Conservation (phyloP, 495 filamentous ascomycete genomes). For the Xylaria curta region DNA sequence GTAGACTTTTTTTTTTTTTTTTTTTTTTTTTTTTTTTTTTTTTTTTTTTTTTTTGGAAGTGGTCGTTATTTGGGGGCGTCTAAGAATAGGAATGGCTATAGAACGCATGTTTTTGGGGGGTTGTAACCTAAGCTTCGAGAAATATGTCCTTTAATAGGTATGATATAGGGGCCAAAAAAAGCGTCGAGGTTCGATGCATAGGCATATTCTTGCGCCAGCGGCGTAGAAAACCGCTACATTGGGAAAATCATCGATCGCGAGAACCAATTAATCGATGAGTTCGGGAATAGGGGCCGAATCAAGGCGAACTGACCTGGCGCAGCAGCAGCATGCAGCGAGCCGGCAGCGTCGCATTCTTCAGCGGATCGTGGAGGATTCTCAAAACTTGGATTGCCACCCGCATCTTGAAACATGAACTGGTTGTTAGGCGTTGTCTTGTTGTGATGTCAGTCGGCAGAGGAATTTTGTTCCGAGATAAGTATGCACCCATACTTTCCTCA, state of each 20-base stretch:
- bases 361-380: conserved; percentile 15
- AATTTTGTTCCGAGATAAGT: not conserved
- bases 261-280: conserved; percentile 13
- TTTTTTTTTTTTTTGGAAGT: not conserved
- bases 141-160: conserved; percentile 9
- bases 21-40: too few relatives aligned
- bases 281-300: conserved; percentile 18
- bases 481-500: not conserved
- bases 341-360: conserved; percentile 24
- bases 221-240: not conserved
- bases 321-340: conserved; percentile 20
- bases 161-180: conserved; percentile 9
- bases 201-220: not conserved
- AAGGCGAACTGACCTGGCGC: conserved; percentile 3
- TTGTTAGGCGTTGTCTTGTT: not conserved
- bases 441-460: conserved; percentile 17
- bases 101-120: not conserved
- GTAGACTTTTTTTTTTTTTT: too few relatives aligned
- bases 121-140: conserved; percentile 11
- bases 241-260: not conserved
- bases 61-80: conserved; percentile 6
- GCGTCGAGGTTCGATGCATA: conserved; percentile 1
- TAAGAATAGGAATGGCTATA: conserved; percentile 10
- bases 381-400: not conserved
- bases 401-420: conserved; percentile 26